phyloP scores from a whole-genome alignment of 192 early-diverging fungal genomes.

The Backusella westeae region DNA sequence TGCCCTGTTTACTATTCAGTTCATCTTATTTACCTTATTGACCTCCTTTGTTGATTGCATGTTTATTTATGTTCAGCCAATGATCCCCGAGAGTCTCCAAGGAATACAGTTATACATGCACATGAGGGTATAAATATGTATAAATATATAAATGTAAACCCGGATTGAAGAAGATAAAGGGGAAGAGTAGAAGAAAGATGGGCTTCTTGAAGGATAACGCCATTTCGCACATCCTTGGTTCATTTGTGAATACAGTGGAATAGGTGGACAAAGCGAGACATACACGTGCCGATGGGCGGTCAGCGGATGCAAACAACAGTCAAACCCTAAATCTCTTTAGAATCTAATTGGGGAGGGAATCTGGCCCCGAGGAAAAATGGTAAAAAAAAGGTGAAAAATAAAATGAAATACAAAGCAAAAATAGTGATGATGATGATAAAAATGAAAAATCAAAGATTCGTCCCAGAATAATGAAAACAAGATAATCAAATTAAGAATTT shows the following conservation, averaged over 20 bases:
- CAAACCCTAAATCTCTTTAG: background rate
- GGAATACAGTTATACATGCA: background rate
- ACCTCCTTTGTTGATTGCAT: slow-evolving; percentile 4
- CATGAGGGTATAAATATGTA: background rate
- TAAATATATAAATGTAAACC: background rate
- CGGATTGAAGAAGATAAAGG: background rate
- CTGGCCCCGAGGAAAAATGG: slow-evolving; percentile 1
- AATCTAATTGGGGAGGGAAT: slow-evolving; percentile 5
- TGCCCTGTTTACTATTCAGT: slow-evolving; percentile 2
- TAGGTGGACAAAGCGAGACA: slow-evolving; percentile 1
- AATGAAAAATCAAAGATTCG: too few relatives aligned
- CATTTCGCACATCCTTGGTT: background rate
- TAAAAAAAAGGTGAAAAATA: background rate
- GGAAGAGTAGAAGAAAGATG: background rate
- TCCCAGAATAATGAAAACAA: background rate
- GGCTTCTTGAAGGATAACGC: background rate
- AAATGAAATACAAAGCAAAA: background rate
- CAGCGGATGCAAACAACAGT: background rate
- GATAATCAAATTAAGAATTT: background rate
- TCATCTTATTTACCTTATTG: slow-evolving; percentile 3
- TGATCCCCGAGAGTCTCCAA: slow-evolving; percentile 1
- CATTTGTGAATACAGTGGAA: slow-evolving; percentile 2
- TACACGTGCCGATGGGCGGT: background rate
- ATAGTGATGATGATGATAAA: too few relatives aligned
- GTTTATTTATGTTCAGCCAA: background rate